Conservation (phyloP, 805 yeast species). For the Candida sanyiensis region DNA sequence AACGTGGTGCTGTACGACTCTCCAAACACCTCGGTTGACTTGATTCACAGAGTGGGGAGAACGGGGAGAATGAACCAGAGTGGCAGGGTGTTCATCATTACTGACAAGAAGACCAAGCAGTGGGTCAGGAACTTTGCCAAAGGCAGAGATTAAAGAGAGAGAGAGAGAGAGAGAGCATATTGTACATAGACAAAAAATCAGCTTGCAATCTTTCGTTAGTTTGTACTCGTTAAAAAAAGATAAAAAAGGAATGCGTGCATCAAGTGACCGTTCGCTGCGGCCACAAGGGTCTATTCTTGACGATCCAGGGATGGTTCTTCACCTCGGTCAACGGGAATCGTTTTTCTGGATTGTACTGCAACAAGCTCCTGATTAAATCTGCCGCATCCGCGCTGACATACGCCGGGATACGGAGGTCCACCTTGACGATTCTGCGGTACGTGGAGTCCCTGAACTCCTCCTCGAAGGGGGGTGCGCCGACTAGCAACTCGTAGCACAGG, state of each 20-base stretch:
- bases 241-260: too few species aligned
- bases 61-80: conserved; percentile 88
- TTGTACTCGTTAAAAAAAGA: too few species aligned
- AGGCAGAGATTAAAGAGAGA: conserved; percentile 43
- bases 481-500: conserved; percentile 75
- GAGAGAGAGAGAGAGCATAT: too few species aligned
- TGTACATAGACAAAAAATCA: too few species aligned
- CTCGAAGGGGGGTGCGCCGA: conserved; percentile 91
- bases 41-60: conserved; percentile 89
- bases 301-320: conserved; percentile 78
- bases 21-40: conserved; percentile 78
- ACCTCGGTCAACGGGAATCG: conserved; percentile 60
- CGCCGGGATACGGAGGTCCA: conserved; percentile 69
- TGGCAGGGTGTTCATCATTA: conserved; percentile 82
- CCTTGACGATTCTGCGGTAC: conserved; percentile 69
- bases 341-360: conserved; percentile 63
- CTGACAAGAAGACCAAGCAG: conserved; percentile 58
- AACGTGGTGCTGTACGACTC: conserved; percentile 81
- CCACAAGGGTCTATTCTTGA: conserved; percentile 61
- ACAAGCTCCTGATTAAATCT: conserved; percentile 58
- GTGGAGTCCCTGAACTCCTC: conserved; percentile 74
- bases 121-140: conserved; percentile 69
- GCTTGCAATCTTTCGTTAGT: too few species aligned
- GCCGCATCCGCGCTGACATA: conserved; percentile 69
- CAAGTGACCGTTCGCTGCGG: conserved; percentile 23